Percentiles rank a stretch among this genome's conserved stretches.
These are phyloP conservation scores for Cutaneotrichosporon sp. DNA, from an alignment of 1,284 basidiomycete species.

Conservation along the genomic window DNA sequence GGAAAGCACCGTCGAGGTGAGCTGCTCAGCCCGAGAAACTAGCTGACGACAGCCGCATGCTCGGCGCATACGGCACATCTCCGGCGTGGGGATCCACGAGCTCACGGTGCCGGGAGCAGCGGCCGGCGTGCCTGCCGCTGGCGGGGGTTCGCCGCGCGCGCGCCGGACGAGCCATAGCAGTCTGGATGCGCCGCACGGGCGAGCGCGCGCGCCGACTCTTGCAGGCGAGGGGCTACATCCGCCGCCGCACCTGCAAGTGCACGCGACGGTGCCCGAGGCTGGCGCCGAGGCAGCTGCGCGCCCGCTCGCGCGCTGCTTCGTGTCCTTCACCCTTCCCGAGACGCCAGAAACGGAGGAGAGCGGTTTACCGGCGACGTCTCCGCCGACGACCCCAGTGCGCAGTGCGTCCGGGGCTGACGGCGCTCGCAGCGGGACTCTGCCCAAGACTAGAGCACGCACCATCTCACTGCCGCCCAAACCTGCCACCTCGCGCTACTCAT, in stretches of 20 bases:
- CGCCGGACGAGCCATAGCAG: conserved; percentile 8
- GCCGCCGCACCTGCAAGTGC: neutral
- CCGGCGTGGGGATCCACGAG: conserved; percentile 40
- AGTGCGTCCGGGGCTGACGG: neutral
- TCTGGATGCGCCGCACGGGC: conserved; percentile 8
- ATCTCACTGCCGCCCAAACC: conserved; percentile 11
- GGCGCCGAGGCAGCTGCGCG: conserved; percentile 12
- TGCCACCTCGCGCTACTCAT: neutral
- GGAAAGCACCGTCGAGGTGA: conserved; percentile 6
- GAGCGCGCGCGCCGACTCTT: conserved; percentile 35
- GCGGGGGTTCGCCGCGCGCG: conserved; percentile 7
- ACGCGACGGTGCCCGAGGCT: conserved; percentile 3
- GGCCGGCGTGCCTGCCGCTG: neutral
- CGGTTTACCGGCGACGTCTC: too few relatives aligned
- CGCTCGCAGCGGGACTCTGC: neutral
- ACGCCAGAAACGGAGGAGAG: neutral
- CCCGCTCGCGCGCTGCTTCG: conserved; percentile 32
- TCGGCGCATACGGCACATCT: conserved; percentile 37
- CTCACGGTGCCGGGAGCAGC: conserved; percentile 23
- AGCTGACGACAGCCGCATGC: conserved; percentile 12
- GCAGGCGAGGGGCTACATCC: conserved; percentile 35
- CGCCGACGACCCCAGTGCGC: neutral
- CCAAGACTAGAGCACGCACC: conserved; percentile 4
- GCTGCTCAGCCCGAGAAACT: neutral
- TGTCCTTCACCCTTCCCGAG: conserved; percentile 25